Conservation (phyloP, 169 alveolate species). For the Plasmodium blacklocki region DNA sequence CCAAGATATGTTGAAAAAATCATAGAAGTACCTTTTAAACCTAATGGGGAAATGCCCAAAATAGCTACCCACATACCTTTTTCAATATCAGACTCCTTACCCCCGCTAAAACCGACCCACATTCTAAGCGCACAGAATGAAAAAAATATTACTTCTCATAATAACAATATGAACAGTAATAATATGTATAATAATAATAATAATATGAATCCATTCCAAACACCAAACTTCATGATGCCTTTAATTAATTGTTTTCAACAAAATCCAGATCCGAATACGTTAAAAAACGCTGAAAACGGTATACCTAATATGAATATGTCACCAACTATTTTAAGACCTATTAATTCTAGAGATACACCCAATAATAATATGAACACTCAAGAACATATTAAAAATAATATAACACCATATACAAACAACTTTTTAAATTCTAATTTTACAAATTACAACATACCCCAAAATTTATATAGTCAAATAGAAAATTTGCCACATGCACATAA, state of each 20-base stretch:
- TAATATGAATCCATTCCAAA: conserved; percentile 37
- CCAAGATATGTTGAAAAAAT: conserved; percentile 90
- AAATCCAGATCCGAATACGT: background rate
- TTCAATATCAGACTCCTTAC: conserved; percentile 75
- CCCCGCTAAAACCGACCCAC: conserved; percentile 76
- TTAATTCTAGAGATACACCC: conserved; percentile 8
- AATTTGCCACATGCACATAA: conserved; percentile 69
- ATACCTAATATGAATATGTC: conserved; percentile 15
- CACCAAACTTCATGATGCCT: conserved; percentile 59
- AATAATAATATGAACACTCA: conserved; percentile 8
- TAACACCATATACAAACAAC: background rate
- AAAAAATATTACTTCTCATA: conserved; percentile 32
- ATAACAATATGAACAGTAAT: conserved; percentile 2
- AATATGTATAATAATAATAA: conserved; percentile 1
- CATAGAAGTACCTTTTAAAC: conserved; percentile 88
- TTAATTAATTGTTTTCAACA: conserved; percentile 25
- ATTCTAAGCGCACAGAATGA: conserved; percentile 36
- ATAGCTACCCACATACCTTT: conserved; percentile 73
- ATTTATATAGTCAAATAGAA: conserved; percentile 55
- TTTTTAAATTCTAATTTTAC: conserved; percentile 19
- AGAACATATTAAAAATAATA: no score
- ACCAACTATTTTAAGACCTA: conserved; percentile 44
- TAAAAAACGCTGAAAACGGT: conserved; percentile 6
- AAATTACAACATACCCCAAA: conserved; percentile 19
- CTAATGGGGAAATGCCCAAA: conserved; percentile 80